Conservation (phyloP, 2,329 filamentous ascomycete species). For the Fusarium coicis region DNA sequence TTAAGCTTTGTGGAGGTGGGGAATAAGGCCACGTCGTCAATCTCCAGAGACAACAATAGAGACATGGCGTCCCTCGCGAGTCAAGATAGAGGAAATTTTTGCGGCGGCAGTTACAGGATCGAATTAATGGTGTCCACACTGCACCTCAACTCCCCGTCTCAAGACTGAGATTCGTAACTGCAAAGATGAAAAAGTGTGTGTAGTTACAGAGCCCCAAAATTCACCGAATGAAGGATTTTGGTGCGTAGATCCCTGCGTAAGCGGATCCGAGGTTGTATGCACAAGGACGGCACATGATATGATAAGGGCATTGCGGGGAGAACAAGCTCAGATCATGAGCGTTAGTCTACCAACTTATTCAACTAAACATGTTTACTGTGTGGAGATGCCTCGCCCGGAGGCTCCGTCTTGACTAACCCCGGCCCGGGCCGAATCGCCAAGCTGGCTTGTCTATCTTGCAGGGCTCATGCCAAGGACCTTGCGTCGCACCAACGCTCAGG, state of each 20-base stretch:
- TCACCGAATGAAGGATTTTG: not conserved
- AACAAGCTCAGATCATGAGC: not conserved
- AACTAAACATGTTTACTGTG: not conserved
- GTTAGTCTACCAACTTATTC: not conserved
- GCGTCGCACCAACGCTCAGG: not conserved
- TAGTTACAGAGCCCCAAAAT: not conserved
- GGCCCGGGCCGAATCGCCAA: slow-evolving; percentile 3
- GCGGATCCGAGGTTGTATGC: not conserved
- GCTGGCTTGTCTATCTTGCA: not conserved
- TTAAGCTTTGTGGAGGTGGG: not conserved
- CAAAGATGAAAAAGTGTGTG: not conserved
- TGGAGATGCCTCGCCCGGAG: not conserved
- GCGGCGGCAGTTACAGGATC: rapidly evolving
- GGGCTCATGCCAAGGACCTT: not conserved
- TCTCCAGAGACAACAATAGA: too few relatives aligned
- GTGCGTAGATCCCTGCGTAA: not conserved
- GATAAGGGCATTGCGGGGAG: not conserved
- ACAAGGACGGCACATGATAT: not conserved
- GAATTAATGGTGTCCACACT: not conserved
- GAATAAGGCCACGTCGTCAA: not conserved
- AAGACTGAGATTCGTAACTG: not conserved
- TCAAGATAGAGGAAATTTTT: not conserved
- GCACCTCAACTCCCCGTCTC: not conserved
- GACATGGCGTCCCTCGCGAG: not conserved
- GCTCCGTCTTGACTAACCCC: not conserved